Conservation (phyloP, 1,139 yeast species). For the Candida smagusa region DNA sequence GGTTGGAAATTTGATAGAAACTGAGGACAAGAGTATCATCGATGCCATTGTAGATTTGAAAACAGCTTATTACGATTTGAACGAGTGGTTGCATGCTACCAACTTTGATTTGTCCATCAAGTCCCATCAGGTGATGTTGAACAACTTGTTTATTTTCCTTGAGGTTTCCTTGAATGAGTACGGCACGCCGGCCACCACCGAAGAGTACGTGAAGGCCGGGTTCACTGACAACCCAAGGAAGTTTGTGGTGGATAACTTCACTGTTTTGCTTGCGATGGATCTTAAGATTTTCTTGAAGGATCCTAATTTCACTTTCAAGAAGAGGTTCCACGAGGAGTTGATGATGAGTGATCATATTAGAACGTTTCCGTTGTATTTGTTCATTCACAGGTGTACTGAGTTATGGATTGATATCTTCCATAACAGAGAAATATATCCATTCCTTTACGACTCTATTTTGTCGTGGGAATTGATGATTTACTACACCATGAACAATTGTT, state of each 20-base stretch:
- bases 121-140: slow-evolving; percentile 42
- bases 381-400: slow-evolving; percentile 34
- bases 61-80: slow-evolving; percentile 34
- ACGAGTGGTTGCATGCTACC: slow-evolving; percentile 34
- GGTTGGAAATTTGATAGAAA: slow-evolving; percentile 37
- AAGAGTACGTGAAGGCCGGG: slow-evolving; percentile 46
- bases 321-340: slow-evolving; percentile 56
- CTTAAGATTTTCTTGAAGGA: slow-evolving; percentile 50
- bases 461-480: slow-evolving; percentile 58
- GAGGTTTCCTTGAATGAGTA: slow-evolving; percentile 43
- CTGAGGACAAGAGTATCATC: slow-evolving; percentile 34
- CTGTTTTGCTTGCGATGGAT: slow-evolving; percentile 46
- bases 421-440: slow-evolving; percentile 29
- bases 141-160: slow-evolving; percentile 38
- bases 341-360: slow-evolving; percentile 45
- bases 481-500: slow-evolving; percentile 52
- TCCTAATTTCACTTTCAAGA: slow-evolving; percentile 56
- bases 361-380: slow-evolving; percentile 42
- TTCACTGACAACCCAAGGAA: slow-evolving; percentile 44
- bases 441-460: slow-evolving; percentile 44
- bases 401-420: slow-evolving; percentile 42
- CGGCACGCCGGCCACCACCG: slow-evolving; percentile 45
- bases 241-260: slow-evolving; percentile 41
- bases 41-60: slow-evolving; percentile 35
- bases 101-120: slow-evolving; percentile 38